These are phyloP conservation scores for Fragaria ananassa DNA, from an alignment of 306 rosid genomes.

Conservation along the genomic window DNA sequence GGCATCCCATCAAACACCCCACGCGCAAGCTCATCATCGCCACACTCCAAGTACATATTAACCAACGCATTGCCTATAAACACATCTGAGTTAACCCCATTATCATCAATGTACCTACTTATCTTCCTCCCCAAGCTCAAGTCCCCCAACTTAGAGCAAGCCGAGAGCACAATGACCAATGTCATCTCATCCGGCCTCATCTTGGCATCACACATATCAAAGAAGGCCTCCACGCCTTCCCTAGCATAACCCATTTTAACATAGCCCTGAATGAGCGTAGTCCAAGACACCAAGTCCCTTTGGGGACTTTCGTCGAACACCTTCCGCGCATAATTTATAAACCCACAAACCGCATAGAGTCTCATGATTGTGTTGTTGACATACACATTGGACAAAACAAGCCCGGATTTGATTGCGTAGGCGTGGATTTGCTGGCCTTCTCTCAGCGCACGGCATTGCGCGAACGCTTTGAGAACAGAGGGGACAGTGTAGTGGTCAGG, in stretches of 20 bases:
- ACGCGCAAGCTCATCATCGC: slow-evolving; percentile 18
- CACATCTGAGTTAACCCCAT: slow-evolving; percentile 26
- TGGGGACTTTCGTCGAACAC: slow-evolving; percentile 35
- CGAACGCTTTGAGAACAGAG: slow-evolving; percentile 35
- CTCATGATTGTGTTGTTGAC: slow-evolving; percentile 42
- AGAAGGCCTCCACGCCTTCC: slow-evolving; percentile 29
- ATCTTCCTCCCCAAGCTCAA: slow-evolving; percentile 36
- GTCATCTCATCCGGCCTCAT: slow-evolving; percentile 35
- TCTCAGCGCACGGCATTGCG: slow-evolving; percentile 21
- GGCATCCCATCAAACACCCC: slow-evolving; percentile 31
- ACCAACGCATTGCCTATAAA: slow-evolving; percentile 41
- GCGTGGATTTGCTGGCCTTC: slow-evolving; percentile 42
- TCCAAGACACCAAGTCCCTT: slow-evolving; percentile 39
- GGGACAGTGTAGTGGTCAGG: slow-evolving; percentile 40
- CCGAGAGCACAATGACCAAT: slow-evolving; percentile 38
- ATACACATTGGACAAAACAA: slow-evolving; percentile 29
- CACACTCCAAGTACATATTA: slow-evolving; percentile 40
- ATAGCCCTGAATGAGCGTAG: slow-evolving; percentile 41
- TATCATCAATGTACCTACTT: slow-evolving; percentile 20
- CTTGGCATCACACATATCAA: slow-evolving; percentile 30
- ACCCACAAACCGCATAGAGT: slow-evolving; percentile 33
- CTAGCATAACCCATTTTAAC: slow-evolving; percentile 24
- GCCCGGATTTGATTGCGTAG: slow-evolving; percentile 26
- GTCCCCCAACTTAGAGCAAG: slow-evolving; percentile 40
- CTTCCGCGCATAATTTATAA: slow-evolving; percentile 12